phyloP scores from a whole-genome alignment of 176 grass and related monocot species.

The Elymus sibiricus region DNA sequence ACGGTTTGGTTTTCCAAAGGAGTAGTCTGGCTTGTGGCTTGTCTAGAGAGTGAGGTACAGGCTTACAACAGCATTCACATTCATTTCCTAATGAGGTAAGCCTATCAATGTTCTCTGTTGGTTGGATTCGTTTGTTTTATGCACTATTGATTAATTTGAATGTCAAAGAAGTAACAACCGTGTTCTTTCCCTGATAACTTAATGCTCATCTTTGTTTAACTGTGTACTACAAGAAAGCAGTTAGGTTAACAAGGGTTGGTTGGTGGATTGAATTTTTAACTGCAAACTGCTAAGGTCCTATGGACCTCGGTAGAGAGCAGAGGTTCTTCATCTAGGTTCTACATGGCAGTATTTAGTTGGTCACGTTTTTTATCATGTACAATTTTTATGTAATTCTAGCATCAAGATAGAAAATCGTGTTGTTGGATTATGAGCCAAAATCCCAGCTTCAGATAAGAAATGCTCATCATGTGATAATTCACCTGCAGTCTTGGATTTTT shows the following conservation, averaged over 20 bases:
- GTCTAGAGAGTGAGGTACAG: constrained; percentile 22
- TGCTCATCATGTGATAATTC: background rate
- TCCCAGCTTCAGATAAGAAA: background rate
- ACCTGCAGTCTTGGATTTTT: constrained; percentile 12
- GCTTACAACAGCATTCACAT: background rate
- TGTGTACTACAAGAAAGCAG: constrained; percentile 3
- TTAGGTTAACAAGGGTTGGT: background rate
- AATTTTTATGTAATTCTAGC: background rate
- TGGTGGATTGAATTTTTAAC: constrained; percentile 7
- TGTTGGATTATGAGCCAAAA: background rate
- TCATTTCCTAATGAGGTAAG: constrained; percentile 35
- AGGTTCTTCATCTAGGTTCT: constrained; percentile 15
- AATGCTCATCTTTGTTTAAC: constrained; percentile 14
- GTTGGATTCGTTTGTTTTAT: constrained; percentile 13
- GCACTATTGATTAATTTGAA: constrained; percentile 27
- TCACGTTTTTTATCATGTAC: background rate
- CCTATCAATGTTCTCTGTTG: constrained; percentile 19
- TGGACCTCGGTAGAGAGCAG: background rate
- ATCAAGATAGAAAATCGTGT: background rate
- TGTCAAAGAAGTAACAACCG: background rate
- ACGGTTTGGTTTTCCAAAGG: constrained; percentile 7
- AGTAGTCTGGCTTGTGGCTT: constrained; percentile 16
- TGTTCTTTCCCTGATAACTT: background rate
- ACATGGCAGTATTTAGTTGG: constrained; percentile 7
- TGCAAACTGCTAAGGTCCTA: constrained; percentile 15